phyloP scores from a whole-genome alignment of 2,329 filamentous ascomycete species.

The Hirsutella thompsonii region DNA sequence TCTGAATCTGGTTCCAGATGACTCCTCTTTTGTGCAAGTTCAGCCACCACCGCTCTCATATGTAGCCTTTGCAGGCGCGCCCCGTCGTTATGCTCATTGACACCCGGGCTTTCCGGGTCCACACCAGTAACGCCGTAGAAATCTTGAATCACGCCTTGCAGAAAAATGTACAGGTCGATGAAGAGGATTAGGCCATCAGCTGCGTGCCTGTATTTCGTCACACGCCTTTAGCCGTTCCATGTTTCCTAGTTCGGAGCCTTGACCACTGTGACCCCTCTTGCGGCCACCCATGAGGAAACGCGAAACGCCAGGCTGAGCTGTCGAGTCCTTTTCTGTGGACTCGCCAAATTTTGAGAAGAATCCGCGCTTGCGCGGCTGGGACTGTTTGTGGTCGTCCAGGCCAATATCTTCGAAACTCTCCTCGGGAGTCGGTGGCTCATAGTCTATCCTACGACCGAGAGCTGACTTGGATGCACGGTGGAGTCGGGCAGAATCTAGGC shows the following conservation, averaged over 20 bases:
- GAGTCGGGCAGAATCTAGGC: constrained; percentile 63
- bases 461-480: constrained; percentile 50
- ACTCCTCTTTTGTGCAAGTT: no score
- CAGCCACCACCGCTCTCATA: no score
- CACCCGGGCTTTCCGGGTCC: no score
- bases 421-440: constrained; percentile 54
- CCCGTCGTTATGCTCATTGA: no score
- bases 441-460: constrained; percentile 43
- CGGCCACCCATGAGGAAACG: constrained; percentile 57
- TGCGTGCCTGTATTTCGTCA: constrained; percentile 7
- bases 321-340: constrained; percentile 21
- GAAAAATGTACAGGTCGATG: background rate
- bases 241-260: constrained; percentile 56
- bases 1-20: no score
- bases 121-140: no score
- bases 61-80: no score
- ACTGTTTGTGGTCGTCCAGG: constrained; percentile 57
- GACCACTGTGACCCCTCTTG: constrained; percentile 53
- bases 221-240: constrained; percentile 34
- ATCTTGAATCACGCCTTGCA: no score
- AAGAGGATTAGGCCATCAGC: no score
- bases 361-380: constrained; percentile 40
- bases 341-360: constrained; percentile 72
- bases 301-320: constrained; percentile 29
- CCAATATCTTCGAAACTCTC: constrained; percentile 86